Conservation (phyloP, 2,329 filamentous ascomycete species). For the Helminthosporium solani region DNA sequence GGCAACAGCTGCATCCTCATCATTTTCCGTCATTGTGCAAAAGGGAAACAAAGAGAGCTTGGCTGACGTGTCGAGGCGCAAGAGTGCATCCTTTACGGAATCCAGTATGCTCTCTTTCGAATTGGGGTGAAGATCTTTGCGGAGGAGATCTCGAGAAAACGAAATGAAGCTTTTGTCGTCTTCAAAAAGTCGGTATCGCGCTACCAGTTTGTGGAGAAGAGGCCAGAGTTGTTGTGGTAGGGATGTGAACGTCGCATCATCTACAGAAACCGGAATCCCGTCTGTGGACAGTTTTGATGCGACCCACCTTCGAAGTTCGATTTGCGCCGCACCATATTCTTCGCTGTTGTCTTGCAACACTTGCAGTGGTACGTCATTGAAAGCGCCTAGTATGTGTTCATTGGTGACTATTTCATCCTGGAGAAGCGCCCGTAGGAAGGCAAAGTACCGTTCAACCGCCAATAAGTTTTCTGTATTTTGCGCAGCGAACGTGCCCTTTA, state of each 20-base stretch:
- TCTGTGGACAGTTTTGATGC: slow-evolving; percentile 1
- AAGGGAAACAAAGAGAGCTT: slow-evolving; percentile 22
- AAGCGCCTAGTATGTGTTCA: slow-evolving; percentile 28
- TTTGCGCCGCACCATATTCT: slow-evolving; percentile 15
- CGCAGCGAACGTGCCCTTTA: slow-evolving; percentile 26
- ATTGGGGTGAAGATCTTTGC: slow-evolving; percentile 13
- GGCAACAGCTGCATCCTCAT: slow-evolving; percentile 11
- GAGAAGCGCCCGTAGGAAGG: slow-evolving; percentile 23
- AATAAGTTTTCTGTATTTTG: slow-evolving; percentile 23
- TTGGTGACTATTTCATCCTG: slow-evolving; percentile 10
- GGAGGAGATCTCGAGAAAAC: slow-evolving; percentile 24
- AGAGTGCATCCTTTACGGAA: slow-evolving; percentile 18
- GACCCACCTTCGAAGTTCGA: slow-evolving; percentile 25
- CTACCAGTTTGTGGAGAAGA: slow-evolving; percentile 19
- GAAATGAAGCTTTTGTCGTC: slow-evolving; percentile 21
- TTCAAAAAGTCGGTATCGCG: slow-evolving; percentile 27
- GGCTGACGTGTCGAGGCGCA: slow-evolving; percentile 14
- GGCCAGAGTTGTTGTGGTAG: slow-evolving; percentile 6
- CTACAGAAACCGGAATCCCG: background rate
- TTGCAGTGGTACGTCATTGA: slow-evolving; percentile 25
- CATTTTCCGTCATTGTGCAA: slow-evolving; percentile 14
- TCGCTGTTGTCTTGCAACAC: slow-evolving; percentile 17
- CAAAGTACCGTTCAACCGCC: slow-evolving; percentile 23
- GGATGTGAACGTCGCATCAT: background rate
- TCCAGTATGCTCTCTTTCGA: slow-evolving; percentile 11